Conservation (phyloP, 2,329 filamentous ascomycete species). For the Magnaporthiopsis rhizophila region DNA sequence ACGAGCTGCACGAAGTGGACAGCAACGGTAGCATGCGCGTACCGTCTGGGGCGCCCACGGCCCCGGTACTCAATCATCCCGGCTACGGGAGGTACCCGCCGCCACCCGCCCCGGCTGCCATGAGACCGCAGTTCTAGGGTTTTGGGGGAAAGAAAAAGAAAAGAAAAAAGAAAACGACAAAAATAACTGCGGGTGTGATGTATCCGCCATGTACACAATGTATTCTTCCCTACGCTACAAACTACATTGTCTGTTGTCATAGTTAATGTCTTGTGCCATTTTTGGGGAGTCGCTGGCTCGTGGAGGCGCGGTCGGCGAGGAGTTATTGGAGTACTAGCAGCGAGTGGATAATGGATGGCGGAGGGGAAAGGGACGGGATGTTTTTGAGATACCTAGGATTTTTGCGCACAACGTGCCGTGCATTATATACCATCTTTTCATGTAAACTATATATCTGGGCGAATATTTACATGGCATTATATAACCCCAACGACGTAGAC, state of each 20-base stretch:
- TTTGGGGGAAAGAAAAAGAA: neutral
- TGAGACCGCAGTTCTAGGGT: slow-evolving; percentile 1
- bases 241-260: neutral
- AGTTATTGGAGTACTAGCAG: neutral
- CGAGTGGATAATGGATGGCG: neutral
- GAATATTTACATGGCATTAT: neutral
- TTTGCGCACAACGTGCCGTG: neutral
- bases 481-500: neutral
- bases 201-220: neutral
- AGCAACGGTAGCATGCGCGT: slow-evolving; percentile 20
- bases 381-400: neutral
- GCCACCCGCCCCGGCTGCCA: slow-evolving; percentile 1
- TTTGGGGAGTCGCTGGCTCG: neutral
- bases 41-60: slow-evolving; percentile 15
- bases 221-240: neutral
- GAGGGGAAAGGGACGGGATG: neutral
- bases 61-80: slow-evolving; percentile 38
- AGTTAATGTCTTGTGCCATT: neutral
- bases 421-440: neutral
- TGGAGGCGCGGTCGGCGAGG: neutral
- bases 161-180: too few species aligned
- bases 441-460: neutral
- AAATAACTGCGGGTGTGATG: neutral
- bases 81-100: slow-evolving; percentile 31
- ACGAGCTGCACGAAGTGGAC: slow-evolving; percentile 41